These are phyloP conservation scores for Striga asiatica DNA, from an alignment of 257 asterid species.

Conservation along the genomic window DNA sequence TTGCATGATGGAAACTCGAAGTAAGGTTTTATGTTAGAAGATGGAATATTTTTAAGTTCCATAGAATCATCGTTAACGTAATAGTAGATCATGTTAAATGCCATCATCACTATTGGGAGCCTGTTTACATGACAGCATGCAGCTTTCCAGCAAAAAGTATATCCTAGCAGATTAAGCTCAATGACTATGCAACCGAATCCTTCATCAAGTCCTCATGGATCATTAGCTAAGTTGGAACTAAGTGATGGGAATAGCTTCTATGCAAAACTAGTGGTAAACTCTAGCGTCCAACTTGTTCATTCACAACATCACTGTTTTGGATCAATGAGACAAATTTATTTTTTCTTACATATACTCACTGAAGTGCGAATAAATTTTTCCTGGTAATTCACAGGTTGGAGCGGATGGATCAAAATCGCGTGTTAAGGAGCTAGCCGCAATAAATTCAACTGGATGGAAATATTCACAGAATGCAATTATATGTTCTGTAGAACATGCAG, in stretches of 20 bases:
- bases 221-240: constrained; percentile 58
- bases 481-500: constrained; percentile 71
- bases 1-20: not conserved
- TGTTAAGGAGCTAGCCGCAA: constrained; percentile 84
- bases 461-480: constrained; percentile 84
- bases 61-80: not conserved
- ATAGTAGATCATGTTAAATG: not conserved
- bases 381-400: constrained; percentile 54
- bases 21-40: not conserved
- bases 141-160: constrained; percentile 43
- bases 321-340: not conserved
- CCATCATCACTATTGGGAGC: not conserved
- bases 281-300: not conserved
- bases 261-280: constrained; percentile 81
- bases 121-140: constrained; percentile 36
- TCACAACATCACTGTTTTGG: not conserved
- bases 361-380: not conserved
- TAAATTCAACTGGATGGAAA: constrained; percentile 84
- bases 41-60: not conserved
- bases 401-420: constrained; percentile 94
- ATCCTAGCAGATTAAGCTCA: constrained; percentile 63
- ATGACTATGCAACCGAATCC: constrained; percentile 39
- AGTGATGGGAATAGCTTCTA: constrained; percentile 60
- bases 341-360: no score
- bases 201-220: constrained; percentile 37